Conservation (phyloP, 148 eudicot genomes). For the Nepenthes gracilis region DNA sequence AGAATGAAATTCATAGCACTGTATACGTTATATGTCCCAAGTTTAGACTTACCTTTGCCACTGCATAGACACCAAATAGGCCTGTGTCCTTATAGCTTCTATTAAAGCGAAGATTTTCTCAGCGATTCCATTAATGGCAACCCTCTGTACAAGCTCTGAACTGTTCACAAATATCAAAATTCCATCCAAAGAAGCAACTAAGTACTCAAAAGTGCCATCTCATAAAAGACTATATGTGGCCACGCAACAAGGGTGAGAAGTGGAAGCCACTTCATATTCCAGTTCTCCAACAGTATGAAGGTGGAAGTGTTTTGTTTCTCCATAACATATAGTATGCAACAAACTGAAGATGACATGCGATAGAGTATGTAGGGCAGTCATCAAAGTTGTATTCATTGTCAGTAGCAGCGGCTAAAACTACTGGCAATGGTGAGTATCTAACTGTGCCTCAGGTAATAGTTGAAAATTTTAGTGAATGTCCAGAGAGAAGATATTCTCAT, state of each 20-base stretch:
- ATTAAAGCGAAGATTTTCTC: slow-evolving; percentile 35
- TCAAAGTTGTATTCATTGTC: not conserved
- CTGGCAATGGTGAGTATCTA: not conserved
- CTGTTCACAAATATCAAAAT: slow-evolving; percentile 21
- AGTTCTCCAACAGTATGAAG: no score
- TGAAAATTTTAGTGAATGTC: no score
- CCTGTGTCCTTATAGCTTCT: slow-evolving; percentile 42
- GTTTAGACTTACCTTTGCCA: slow-evolving; percentile 31
- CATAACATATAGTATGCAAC: no score
- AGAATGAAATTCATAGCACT: not conserved
- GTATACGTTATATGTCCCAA: not conserved
- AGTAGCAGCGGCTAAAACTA: not conserved
- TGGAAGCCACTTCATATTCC: no score
- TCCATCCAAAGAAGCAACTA: not conserved
- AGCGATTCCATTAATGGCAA: slow-evolving; percentile 34
- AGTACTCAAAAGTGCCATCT: no score
- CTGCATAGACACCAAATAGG: slow-evolving; percentile 46
- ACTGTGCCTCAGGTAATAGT: no score
- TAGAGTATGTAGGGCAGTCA: no score
- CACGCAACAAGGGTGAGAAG: no score
- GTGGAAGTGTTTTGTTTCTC: no score
- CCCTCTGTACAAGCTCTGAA: slow-evolving; percentile 40
- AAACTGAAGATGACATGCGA: no score
- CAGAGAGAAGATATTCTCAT: no score
- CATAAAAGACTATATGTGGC: no score